Base-by-base conservation (phyloP, 257 asterid species). In the Nicotiana attenuata region DNA sequence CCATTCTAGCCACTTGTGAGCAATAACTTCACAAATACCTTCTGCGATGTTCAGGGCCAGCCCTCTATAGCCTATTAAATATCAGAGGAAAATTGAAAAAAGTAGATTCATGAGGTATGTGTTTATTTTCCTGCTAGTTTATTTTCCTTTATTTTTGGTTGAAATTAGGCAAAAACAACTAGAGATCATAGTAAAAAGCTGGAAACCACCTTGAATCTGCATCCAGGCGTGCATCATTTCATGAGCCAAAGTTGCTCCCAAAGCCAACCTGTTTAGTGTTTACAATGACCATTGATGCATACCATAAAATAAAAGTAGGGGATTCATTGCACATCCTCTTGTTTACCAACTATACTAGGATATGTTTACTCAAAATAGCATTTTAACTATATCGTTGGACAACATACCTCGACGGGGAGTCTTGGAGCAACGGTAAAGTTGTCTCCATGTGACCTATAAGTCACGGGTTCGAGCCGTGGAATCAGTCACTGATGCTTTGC, bases 161-260 rank as follows among this genome's bases (percentile, higher is more conserved):
- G 1, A 47, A 24, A 14, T 15, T 13, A 24, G 24, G 3, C 22
- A 47, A 71, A 73, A 24, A 1, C 61, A 73, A 73, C 61, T 6
- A 73, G 15, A 7, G 0, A 47, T 50, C 15, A 50, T 50, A 1
- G 8, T 8, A 50, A 10, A 71, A 15, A 75, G 63, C 16, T 75
- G 26, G 45, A 75, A 16, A 75, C 63, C 78, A 75, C 80, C 80
- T 75, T 50, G 10, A 75, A 75, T 16, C 10, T 7, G n/a, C 80
- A 75, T 75, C 80, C 80, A 75, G 9, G 80, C 63, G 15, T 77
- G 81, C 81, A 77, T 77, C 66, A 77, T 29, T 77, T 77, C 81
- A 60, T 77, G 81, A 57, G 81, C 81, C 55, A 77, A 77, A 55
- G 68, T 77, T 77, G 68, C 68, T 77, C 81, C 81, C 20, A 60